Evolutionary conservation across 2,329 filamentous ascomycete genomes (phyloP), one percentile per base, ranked within the genome.

Genomic region (Arthrobotrys musiformis): DNA sequence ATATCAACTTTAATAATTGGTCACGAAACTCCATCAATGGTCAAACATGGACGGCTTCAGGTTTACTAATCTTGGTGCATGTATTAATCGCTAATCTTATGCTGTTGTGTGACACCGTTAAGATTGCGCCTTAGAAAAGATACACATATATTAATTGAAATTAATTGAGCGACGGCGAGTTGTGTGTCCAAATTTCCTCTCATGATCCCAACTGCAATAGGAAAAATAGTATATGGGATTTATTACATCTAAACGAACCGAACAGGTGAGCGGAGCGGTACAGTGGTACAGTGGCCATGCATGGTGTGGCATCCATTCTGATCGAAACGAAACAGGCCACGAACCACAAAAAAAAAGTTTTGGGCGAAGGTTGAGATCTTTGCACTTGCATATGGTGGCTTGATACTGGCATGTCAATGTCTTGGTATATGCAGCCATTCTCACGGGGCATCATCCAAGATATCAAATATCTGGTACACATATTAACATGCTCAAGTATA

Each of bases 21-120:
- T 58, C 54, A 40, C n/a, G 8, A 35, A 11, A 37, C 9, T 37
- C 28, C 50, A 9, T 62, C 17, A 40, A 61, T 70, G 26, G 11
- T 37, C 37, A 24, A 54, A 50, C 28, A 15, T 24, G 17, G 37
- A 30, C n/a, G n/a, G 17, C 17, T 17, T 52, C 52, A 26, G 28
- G 67, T 54, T 72, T 48, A 72, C 46, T 72, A 58, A 72, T 72
- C 68, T 48, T 37, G 46, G 40, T 22, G 35, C 17, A 24, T 13
- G 50, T 66, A 66, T 66, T 40, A 46, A 61, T 73, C 69, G 69
- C 69, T 61, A 73, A 73, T 73, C 61, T 73, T 73, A 73, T 50
- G 61, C 50, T 61, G 60, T 22, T 60, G 69, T 73, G 61, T 61
- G 69, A 73, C 69, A 73, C 48, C 17, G 24, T 58, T 61, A 50